A percentile compares a stretch with the other conserved stretches of the same genome.
These are phyloP conservation scores for Axilococcus clingmanii DNA, from an alignment of 139 green algal genomes.

Conservation along the genomic window DNA sequence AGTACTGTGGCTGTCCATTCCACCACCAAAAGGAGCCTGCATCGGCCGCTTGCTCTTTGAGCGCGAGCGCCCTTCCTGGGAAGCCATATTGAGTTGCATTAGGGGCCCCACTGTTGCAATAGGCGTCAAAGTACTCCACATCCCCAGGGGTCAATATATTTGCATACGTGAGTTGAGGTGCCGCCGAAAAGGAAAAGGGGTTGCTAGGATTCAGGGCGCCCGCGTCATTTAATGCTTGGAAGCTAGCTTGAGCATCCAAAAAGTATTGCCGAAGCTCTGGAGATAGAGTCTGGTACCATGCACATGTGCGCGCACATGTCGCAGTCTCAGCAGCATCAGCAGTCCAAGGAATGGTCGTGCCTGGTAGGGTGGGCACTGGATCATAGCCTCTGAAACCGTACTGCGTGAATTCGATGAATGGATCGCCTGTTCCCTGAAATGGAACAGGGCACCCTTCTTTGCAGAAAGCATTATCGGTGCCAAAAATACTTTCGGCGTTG, in stretches of 20 bases:
- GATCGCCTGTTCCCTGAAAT: slow-evolving; percentile 33
- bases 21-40: slow-evolving; percentile 47
- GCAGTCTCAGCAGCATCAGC: slow-evolving; percentile 14
- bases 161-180: slow-evolving; percentile 3
- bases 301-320: slow-evolving; percentile 44
- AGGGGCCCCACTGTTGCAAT: slow-evolving; percentile 31
- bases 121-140: slow-evolving; percentile 24
- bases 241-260: slow-evolving; percentile 5
- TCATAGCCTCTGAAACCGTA: slow-evolving; percentile 55
- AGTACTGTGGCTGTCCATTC: slow-evolving; percentile 36
- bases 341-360: background rate
- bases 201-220: slow-evolving; percentile 9
- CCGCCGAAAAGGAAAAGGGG: slow-evolving; percentile 12
- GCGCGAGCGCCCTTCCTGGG: slow-evolving; percentile 10
- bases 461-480: slow-evolving; percentile 33
- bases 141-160: slow-evolving; percentile 24
- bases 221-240: slow-evolving; percentile 5
- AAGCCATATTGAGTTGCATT: slow-evolving; percentile 37
- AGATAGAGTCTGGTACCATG: slow-evolving; percentile 30
- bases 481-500: background rate
- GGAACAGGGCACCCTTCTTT: slow-evolving; percentile 41
- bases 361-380: background rate
- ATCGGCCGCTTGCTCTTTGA: slow-evolving; percentile 12
- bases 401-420: slow-evolving; percentile 60
- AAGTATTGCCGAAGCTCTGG: background rate